A percentile compares a stretch with the other conserved stretches of the same genome.
These are phyloP conservation scores for Tagetes erecta DNA, from an alignment of 129 eudicot genomes.

Conservation along the genomic window DNA sequence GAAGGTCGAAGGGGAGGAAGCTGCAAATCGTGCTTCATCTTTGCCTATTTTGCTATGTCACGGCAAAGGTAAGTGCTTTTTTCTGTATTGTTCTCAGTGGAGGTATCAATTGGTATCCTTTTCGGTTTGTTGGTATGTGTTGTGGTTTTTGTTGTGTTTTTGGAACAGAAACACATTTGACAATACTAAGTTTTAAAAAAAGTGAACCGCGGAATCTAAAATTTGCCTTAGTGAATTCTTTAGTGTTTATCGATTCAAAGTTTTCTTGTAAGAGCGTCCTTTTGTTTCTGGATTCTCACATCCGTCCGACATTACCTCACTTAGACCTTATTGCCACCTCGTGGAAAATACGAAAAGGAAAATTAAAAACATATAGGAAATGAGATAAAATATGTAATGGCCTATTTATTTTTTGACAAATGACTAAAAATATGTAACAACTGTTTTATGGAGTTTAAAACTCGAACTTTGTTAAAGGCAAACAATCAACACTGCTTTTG, in stretches of 20 bases:
- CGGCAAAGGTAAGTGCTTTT: constrained; percentile 57
- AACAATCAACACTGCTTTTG: neutral
- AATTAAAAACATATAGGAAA: neutral
- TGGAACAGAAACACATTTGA: neutral
- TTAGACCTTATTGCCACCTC: neutral
- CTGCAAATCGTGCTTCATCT: constrained; percentile 75
- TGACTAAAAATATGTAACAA: neutral
- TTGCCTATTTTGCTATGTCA: constrained; percentile 86
- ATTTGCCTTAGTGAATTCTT: neutral
- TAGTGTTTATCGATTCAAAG: neutral
- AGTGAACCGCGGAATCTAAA: neutral
- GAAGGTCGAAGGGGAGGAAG: constrained; percentile 62
- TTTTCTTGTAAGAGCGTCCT: neutral
- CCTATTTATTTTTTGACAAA: neutral
- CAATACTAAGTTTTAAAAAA: neutral
- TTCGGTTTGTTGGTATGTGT: neutral
- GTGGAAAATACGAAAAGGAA: neutral
- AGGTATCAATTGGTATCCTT: neutral
- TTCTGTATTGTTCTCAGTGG: neutral
- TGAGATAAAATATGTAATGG: neutral
- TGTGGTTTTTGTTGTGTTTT: neutral
- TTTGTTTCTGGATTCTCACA: neutral
- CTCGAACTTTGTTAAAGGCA: neutral
- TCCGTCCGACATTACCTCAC: neutral
- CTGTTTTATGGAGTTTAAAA: neutral